phyloP scores from a whole-genome alignment of 495 filamentous ascomycete genomes.

The Penicillium maclennaniae region DNA sequence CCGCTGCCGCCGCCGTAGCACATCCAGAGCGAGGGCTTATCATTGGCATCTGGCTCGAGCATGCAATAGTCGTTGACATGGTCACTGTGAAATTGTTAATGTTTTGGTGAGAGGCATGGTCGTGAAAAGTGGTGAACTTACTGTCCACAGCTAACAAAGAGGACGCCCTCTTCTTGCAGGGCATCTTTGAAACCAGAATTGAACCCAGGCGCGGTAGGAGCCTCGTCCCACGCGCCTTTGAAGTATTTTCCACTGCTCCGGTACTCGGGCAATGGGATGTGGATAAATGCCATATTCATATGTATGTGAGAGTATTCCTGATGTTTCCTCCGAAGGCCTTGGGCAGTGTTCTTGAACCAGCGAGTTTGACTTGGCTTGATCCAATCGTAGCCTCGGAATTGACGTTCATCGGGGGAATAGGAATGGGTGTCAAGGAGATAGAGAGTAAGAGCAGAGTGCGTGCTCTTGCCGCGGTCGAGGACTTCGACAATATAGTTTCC shows the following conservation, averaged over 20 bases:
- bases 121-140: constrained; percentile 44
- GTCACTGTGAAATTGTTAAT: constrained; percentile 50
- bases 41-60: constrained; percentile 45
- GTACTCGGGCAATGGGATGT: constrained; percentile 94
- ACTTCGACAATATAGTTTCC: constrained; percentile 96
- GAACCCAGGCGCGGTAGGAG: constrained; percentile 77
- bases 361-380: constrained; percentile 87
- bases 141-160: constrained; percentile 89
- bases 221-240: constrained; percentile 68
- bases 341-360: constrained; percentile 81
- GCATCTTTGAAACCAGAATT: constrained; percentile 88
- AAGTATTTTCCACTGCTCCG: constrained; percentile 44
- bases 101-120: background rate
- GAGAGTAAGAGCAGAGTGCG: constrained; percentile 85
- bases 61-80: constrained; percentile 97
- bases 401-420: constrained; percentile 84
- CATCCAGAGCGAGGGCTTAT: constrained; percentile 86
- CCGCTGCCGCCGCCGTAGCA: constrained; percentile 89
- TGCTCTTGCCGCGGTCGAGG: constrained; percentile 68
- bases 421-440: constrained; percentile 93
- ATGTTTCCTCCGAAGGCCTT: constrained; percentile 64
- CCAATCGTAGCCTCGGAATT: constrained; percentile 92
- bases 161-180: constrained; percentile 74
- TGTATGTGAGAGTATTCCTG: constrained; percentile 84
- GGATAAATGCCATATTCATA: constrained; percentile 95